phyloP scores from a whole-genome alignment of 1,284 basidiomycete species.

The Apiotrichum akiyoshidainum region DNA sequence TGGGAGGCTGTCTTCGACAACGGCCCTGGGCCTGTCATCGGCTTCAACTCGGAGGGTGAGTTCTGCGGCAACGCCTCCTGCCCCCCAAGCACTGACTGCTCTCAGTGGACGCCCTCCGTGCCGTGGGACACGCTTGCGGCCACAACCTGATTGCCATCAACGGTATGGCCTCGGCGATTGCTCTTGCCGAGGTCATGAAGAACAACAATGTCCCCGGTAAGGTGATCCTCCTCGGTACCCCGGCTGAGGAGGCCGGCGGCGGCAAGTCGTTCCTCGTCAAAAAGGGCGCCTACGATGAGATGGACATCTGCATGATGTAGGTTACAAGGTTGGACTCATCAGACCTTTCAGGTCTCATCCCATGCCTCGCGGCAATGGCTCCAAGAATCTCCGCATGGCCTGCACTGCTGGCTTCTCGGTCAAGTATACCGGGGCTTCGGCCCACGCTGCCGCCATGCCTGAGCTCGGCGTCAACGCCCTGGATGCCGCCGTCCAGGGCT shows the following conservation, averaged over 20 bases:
- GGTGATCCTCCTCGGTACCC: constrained; percentile 77
- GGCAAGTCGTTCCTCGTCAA: constrained; percentile 75
- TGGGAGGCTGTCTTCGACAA: constrained; percentile 25
- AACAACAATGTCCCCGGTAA: constrained; percentile 59
- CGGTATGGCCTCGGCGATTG: constrained; percentile 41
- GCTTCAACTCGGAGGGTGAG: constrained; percentile 29
- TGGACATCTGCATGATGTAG: constrained; percentile 75
- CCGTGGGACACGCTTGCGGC: constrained; percentile 58
- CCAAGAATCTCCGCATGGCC: constrained; percentile 8
- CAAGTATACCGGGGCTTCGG: constrained; percentile 20
- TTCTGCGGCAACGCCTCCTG: too few species aligned
- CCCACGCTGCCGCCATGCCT: constrained; percentile 22
- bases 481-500: constrained; percentile 52
- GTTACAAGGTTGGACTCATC: not conserved
- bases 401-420: constrained; percentile 20
- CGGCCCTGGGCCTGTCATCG: constrained; percentile 26
- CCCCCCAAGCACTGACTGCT: constrained; percentile 30
- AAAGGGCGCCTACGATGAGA: constrained; percentile 52
- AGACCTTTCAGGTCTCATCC: constrained; percentile 10
- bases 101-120: constrained; percentile 20
- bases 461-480: constrained; percentile 51
- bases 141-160: constrained; percentile 48
- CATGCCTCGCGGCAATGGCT: constrained; percentile 13
- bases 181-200: constrained; percentile 18
- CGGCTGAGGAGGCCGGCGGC: constrained; percentile 65